Evolutionary conservation across 108 stramenopile species (phyloP).

Genomic region (Epithemia pelagica): DNA sequence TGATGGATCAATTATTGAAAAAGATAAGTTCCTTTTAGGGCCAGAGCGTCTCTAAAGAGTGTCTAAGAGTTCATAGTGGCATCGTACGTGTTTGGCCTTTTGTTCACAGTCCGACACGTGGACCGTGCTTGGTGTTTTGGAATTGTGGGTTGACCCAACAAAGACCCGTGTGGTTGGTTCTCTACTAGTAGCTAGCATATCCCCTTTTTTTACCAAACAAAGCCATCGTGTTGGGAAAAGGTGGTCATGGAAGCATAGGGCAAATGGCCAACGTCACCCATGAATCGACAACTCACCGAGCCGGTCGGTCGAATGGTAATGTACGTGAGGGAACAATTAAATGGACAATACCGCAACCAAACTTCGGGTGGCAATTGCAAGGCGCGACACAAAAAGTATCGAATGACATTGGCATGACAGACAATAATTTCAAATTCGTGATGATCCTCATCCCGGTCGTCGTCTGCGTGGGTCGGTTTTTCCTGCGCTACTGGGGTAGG

Average conservation of each 20-base stretch:
- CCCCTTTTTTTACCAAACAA: slow-evolving; percentile 67
- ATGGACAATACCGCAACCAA: slow-evolving; percentile 84
- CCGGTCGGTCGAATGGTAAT: slow-evolving; percentile 82
- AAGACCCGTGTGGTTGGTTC: too few species aligned
- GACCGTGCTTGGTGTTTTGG: too few species aligned
- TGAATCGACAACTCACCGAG: slow-evolving; percentile 73
- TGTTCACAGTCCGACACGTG: too few species aligned
- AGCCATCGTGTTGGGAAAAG: slow-evolving; percentile 70
- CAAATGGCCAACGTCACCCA: slow-evolving; percentile 88
- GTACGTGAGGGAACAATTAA: slow-evolving; percentile 87
- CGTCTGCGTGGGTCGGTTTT: slow-evolving; percentile 1
- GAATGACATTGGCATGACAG: slow-evolving; percentile 94
- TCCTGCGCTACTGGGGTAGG: slow-evolving; percentile 8
- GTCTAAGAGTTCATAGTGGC: too few species aligned
- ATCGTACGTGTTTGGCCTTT: too few species aligned
- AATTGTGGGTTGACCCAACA: too few species aligned
- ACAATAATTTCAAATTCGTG: slow-evolving; percentile 93
- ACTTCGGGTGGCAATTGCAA: slow-evolving; percentile 90
- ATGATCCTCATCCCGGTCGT: slow-evolving; percentile 15
- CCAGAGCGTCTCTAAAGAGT: too few species aligned
- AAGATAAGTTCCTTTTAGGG: too few species aligned
- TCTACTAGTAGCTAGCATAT: too few species aligned
- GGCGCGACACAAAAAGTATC: slow-evolving; percentile 88
- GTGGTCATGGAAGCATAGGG: slow-evolving; percentile 49
- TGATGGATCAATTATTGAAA: too few species aligned